Evolutionary conservation across 179 eudicot genomes (phyloP), one percentile per base, ranked within the genome.

Genomic region (Patellifolia procumbens): DNA sequence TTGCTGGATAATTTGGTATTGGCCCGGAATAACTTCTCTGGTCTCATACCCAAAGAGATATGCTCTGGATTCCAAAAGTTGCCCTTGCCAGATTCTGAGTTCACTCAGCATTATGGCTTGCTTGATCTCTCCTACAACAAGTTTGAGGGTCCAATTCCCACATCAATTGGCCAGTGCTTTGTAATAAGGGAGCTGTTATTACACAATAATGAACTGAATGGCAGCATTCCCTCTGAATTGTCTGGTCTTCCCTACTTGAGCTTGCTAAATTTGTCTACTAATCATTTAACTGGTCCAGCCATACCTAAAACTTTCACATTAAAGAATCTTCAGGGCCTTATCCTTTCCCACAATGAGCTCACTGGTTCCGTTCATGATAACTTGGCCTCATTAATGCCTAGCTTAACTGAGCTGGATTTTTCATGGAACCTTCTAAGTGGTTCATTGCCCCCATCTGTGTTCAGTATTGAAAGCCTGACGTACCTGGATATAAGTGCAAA

Each of bases 61-160:
- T 92, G 98, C 84, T 88, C 90, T 11, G 96, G 96, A 16, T 94
- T 92, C 74, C 97, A 87, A 68, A 83, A 86, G 78, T 86, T 84
- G 58, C 86, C 92, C 31, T 73, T 91, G 69, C 94, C 98, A 16
- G 98, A 94, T 78, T 91, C 98, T 32, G 97, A 92, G 82, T 94
- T 81, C 80, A 76, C 73, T 31, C 98, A 94, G 86, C 98, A 94
- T 75, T 94, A 92, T 49, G 98, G 98, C 49, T 82, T 85, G 98
- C 97, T 94, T 75, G 97, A 94, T 88, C 83, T 94, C 62, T 94
- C 98, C 45, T 65, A 87, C 74, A 94, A 94, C 66, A 83, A 83
- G 75, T 80, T 94, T 39, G 85, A 73, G 35, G 97, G 97, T 58
- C 78, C 89, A 8, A 94, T 94, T 81, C 97, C 98, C 10, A 62